Percentiles rank a stretch among this genome's conserved stretches.
phyloP scores from a whole-genome alignment of 177 flowering plant species.

The Vitis hybrid region DNA sequence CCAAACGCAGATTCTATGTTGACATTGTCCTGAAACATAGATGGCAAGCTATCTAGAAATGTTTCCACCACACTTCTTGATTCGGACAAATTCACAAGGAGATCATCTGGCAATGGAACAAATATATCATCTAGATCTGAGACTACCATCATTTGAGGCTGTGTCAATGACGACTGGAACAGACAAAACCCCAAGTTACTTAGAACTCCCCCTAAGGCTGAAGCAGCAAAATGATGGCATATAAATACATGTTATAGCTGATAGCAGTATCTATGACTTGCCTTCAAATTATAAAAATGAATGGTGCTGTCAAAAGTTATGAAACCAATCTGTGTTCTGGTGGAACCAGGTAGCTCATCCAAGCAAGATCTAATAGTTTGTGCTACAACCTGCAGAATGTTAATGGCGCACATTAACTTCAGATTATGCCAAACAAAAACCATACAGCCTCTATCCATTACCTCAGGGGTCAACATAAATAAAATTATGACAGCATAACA shows the following conservation, averaged over 20 bases:
- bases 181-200: slow-evolving; percentile 22
- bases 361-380: slow-evolving; percentile 84
- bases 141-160: slow-evolving; percentile 99
- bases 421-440: neutral
- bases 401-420: neutral
- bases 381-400: slow-evolving; percentile 69
- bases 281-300: slow-evolving; percentile 98
- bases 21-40: slow-evolving; percentile 83
- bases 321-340: slow-evolving; percentile 97
- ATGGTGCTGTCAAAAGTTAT: slow-evolving; percentile 93
- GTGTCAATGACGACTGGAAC: slow-evolving; percentile 85
- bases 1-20: slow-evolving; percentile 99
- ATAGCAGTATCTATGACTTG: slow-evolving; percentile 23
- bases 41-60: slow-evolving; percentile 87
- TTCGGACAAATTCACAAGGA: slow-evolving; percentile 94
- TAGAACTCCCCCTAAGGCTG: neutral
- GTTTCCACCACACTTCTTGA: slow-evolving; percentile 88
- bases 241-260: neutral
- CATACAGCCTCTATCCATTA: neutral
- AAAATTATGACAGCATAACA: neutral
- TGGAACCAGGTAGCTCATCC: slow-evolving; percentile 84
- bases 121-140: slow-evolving; percentile 95
- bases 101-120: slow-evolving; percentile 97
- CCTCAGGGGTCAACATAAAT: neutral
- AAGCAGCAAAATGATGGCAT: neutral